phyloP scores from a whole-genome alignment of 139 green algal genomes.

The Chlorella sp. region DNA sequence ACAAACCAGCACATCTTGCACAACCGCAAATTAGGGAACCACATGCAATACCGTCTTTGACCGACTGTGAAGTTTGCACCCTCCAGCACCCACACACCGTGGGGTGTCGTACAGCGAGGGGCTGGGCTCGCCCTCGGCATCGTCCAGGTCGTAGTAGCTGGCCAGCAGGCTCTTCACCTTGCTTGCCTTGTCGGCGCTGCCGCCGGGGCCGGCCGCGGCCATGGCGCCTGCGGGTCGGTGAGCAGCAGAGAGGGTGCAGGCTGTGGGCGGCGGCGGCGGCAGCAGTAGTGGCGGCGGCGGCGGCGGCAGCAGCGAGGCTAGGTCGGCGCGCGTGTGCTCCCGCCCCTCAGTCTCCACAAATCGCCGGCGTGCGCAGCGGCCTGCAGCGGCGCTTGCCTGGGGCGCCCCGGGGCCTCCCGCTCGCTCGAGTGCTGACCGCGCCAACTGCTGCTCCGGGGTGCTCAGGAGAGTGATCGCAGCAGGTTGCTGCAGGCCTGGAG shows the following conservation, averaged over 20 bases:
- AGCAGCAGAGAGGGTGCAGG: neutral
- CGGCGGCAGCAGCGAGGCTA: neutral
- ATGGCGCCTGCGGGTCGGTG: neutral
- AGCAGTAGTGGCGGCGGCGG: neutral
- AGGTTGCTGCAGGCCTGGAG: too few species aligned
- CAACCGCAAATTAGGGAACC: too few species aligned
- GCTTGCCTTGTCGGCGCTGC: conserved; percentile 38
- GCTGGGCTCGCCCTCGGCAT: conserved; percentile 15
- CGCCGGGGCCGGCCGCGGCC: neutral
- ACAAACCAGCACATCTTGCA: neutral
- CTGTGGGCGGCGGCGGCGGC: neutral
- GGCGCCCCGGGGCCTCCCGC: too few species aligned
- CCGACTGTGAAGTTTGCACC: too few species aligned
- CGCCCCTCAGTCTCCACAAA: neutral
- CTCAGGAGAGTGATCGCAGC: too few species aligned
- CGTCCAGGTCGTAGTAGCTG: conserved; percentile 76
- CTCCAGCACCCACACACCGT: neutral
- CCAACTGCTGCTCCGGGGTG: too few species aligned
- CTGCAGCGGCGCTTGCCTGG: too few species aligned
- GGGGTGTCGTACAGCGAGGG: conserved; percentile 11
- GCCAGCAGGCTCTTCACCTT: conserved; percentile 72
- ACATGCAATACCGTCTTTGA: too few species aligned
- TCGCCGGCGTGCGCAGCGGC: too few species aligned
- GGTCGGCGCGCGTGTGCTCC: neutral
- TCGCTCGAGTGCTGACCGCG: too few species aligned